Evolutionary conservation across 495 filamentous ascomycete species (phyloP).

Genomic region (Zalerion maritima): DNA sequence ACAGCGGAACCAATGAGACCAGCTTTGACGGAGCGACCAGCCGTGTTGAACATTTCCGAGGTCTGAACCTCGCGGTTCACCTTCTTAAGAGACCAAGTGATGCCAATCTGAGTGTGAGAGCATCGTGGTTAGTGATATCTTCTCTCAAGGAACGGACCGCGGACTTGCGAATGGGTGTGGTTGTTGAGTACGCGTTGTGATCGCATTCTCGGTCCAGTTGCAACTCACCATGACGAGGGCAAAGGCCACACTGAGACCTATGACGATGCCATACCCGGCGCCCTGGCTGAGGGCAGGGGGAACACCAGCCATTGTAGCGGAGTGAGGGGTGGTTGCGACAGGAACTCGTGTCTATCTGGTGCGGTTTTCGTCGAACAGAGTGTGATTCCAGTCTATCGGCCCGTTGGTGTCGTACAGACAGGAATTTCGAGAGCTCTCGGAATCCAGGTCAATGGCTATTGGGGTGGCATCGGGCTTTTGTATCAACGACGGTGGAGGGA

Average conservation of each 20-base stretch:
- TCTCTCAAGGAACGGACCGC: not conserved
- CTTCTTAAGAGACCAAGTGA: conserved; percentile 65
- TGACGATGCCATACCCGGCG: conserved; percentile 73
- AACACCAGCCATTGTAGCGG: too few species aligned
- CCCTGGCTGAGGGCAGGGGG: conserved; percentile 48
- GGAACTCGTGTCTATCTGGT: not conserved
- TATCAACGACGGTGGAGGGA: too few species aligned
- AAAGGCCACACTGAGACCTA: conserved; percentile 63
- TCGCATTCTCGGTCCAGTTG: too few species aligned
- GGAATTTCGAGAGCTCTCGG: too few species aligned
- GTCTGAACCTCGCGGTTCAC: conserved; percentile 94
- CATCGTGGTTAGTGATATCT: not conserved
- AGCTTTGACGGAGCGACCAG: conserved; percentile 85
- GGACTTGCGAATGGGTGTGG: too few species aligned
- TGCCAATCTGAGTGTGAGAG: conserved; percentile 34
- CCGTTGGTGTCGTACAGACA: too few species aligned
- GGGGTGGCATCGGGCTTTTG: too few species aligned
- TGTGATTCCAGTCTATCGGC: too few species aligned
- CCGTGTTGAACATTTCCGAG: conserved; percentile 94
- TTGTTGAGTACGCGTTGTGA: too few species aligned
- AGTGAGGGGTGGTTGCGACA: conserved; percentile 9
- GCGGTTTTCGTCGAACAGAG: too few species aligned
- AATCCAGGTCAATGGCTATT: too few species aligned
- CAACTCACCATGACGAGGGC: conserved; percentile 59
- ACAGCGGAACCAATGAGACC: conserved; percentile 92